phyloP scores from a whole-genome alignment of 345 rosid species.

The Kernera saxatilis region DNA sequence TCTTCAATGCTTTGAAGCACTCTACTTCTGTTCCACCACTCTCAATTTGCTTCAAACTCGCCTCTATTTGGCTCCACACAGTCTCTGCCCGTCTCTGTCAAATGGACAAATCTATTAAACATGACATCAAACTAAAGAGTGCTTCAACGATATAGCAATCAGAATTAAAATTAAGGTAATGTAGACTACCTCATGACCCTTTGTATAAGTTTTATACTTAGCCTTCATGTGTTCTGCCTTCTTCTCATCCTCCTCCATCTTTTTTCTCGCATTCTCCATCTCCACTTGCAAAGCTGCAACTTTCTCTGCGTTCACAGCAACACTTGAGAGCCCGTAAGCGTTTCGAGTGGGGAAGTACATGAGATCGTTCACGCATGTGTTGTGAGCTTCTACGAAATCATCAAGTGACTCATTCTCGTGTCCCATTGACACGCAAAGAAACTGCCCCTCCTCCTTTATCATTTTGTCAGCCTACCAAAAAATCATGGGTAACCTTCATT shows the following conservation, averaged over 20 bases:
- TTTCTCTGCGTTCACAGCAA: conserved; percentile 87
- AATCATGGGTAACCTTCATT: background rate
- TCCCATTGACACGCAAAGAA: conserved; percentile 81
- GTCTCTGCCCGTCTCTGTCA: conserved; percentile 69
- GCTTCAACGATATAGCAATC: background rate
- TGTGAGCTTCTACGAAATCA: conserved; percentile 85
- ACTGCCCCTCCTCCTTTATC: conserved; percentile 65
- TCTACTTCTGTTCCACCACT: conserved; percentile 85
- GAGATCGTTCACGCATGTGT: conserved; percentile 81
- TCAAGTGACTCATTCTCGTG: conserved; percentile 81
- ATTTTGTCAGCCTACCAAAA: conserved; percentile 58
- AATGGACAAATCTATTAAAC: conserved; percentile 5
- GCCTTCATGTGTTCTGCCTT: conserved; percentile 80
- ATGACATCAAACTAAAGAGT: background rate
- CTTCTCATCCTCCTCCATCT: conserved; percentile 76
- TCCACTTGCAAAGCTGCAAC: conserved; percentile 79
- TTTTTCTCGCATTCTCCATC: conserved; percentile 62
- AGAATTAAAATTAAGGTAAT: background rate
- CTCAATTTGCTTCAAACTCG: conserved; percentile 77
- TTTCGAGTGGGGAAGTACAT: conserved; percentile 93
- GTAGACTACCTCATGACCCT: conserved; percentile 82
- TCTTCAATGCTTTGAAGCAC: conserved; percentile 86
- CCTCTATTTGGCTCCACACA: conserved; percentile 70
- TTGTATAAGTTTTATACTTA: conserved; percentile 74
- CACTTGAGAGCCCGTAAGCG: conserved; percentile 88